These are phyloP conservation scores for Aspergillus hancockii DNA, from an alignment of 495 filamentous ascomycete species.

Conservation along the genomic window DNA sequence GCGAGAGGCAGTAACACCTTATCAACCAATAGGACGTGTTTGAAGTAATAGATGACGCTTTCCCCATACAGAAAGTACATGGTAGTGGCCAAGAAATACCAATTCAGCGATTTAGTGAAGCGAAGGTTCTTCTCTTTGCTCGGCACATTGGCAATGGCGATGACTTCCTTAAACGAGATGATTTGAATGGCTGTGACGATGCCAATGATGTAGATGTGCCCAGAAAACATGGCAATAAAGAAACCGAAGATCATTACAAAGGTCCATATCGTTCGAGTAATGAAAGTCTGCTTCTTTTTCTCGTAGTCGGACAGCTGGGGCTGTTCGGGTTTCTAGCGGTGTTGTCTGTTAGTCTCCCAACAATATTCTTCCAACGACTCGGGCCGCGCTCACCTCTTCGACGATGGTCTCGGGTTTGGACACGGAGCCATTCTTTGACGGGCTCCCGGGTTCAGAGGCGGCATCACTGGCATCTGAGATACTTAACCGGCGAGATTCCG, in stretches of 20 bases:
- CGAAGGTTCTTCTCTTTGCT: conserved; percentile 86
- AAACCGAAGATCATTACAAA: conserved; percentile 95
- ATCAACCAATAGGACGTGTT: conserved; percentile 96
- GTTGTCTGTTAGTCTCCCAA: conserved; percentile 17
- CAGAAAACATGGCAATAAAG: conserved; percentile 87
- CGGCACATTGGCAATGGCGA: conserved; percentile 93
- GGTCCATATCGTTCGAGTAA: conserved; percentile 96
- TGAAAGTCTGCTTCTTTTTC: conserved; percentile 98
- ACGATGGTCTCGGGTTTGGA: conserved; percentile 48
- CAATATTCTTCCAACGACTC: not conserved
- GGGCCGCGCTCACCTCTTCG: conserved; percentile 43
- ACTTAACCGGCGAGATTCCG: conserved; percentile 59
- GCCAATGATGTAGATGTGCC: conserved; percentile 94
- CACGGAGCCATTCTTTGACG: conserved; percentile 47
- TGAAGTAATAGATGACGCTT: conserved; percentile 99
- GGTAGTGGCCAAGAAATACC: conserved; percentile 97
- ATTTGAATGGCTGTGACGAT: conserved; percentile 93
- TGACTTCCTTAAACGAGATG: conserved; percentile 98
- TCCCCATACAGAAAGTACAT: conserved; percentile 99
- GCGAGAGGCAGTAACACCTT: conserved; percentile 88
- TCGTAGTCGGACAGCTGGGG: conserved; percentile 75
- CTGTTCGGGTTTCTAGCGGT: conserved; percentile 41
- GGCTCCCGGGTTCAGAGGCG: conserved; percentile 61
- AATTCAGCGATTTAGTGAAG: conserved; percentile 94
- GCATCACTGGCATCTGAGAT: conserved; percentile 82